A percentile compares a stretch with the other conserved stretches of the same genome.
These are phyloP conservation scores for Spizellomyces punctatus DNA, from an alignment of 192 early-diverging fungal genomes.

Conservation along the genomic window DNA sequence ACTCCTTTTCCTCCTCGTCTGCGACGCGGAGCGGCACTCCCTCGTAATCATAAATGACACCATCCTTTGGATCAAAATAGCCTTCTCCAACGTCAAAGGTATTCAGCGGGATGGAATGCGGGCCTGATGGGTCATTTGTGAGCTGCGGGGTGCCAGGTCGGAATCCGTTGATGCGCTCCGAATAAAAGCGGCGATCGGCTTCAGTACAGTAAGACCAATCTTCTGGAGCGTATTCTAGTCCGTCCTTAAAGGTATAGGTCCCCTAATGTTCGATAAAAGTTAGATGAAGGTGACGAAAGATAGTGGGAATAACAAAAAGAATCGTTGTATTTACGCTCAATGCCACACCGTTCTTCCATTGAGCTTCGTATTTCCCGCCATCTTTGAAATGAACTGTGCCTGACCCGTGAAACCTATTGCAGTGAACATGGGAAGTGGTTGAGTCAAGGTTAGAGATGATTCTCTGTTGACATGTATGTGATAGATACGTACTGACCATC, in stretches of 20 bases:
- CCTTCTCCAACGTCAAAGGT: constrained; percentile 43
- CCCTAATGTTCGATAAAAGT: constrained; percentile 33
- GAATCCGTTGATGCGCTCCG: constrained; percentile 54
- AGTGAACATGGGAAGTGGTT: neutral
- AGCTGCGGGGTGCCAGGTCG: constrained; percentile 41
- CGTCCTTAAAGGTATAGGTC: constrained; percentile 56
- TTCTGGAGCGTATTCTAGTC: constrained; percentile 48
- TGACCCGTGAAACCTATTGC: constrained; percentile 54
- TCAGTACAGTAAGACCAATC: constrained; percentile 62
- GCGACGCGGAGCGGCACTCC: constrained; percentile 28
- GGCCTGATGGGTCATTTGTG: constrained; percentile 29
- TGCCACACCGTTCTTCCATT: constrained; percentile 51
- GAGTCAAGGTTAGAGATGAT: too few relatives aligned
- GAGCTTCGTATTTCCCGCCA: constrained; percentile 58
- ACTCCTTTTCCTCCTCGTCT: constrained; percentile 34
- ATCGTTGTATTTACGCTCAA: constrained; percentile 36
- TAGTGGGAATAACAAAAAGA: too few relatives aligned
- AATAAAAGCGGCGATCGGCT: constrained; percentile 53
- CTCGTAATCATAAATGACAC: constrained; percentile 25
- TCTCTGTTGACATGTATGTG: neutral
- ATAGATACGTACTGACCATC: constrained; percentile 50
- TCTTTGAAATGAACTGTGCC: constrained; percentile 57
- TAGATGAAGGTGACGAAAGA: too few relatives aligned
- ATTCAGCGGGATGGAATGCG: constrained; percentile 24
- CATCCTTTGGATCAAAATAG: constrained; percentile 35